Evolutionary conservation across 2,329 filamentous ascomycete genomes (phyloP), one percentile per base, ranked within the genome.

Genomic region (Ophiostoma fasciatum): DNA sequence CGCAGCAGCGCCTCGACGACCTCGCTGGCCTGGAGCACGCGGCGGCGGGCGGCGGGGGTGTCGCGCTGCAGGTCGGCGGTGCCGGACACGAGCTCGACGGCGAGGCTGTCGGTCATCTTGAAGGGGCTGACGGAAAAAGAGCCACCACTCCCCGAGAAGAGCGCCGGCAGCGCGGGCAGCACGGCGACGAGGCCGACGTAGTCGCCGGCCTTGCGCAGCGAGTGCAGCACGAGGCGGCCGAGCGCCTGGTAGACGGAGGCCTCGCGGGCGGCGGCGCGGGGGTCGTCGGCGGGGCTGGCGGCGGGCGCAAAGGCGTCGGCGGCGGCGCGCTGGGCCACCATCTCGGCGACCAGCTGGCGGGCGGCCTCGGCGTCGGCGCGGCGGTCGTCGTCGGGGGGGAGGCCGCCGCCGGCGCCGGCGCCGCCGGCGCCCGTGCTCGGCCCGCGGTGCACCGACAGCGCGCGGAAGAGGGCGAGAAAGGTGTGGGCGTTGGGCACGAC

Each of bases 401-500:
- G n/a, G n/a, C n/a, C n/a, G 37, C 25, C 10, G n/a, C 17, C 7
- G 33, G 38, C 1, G 11, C 19, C 33, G 28, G 15, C 9, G 33
- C 39, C 1, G 14, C 19, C 33, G 28, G 19, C 25, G 11, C 31
- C n/a, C 49, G 54, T 13, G 64, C n/a, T n/a, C n/a, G n/a, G n/a
- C n/a, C n/a, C 51, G 5, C 64, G 61, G 51, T 72, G 73, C 44
- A 67, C 54, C 4, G 58, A 58, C 20, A 74, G 56, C 9, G 67
- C 61, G 51, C 69, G 68, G 74, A 77, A 84, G 12, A 83, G 66
- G 13, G 70, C 68, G 42, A 72, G 66, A 50, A 78, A 83, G 2
- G 78, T 82, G 53, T 78, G 70, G 0, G 75, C 62, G 44, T 83
- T 77, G 1, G 78, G 77, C 33, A 60, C 55, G 28, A 79, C 30